Evolutionary conservation across 2,329 filamentous ascomycete genomes (phyloP).

Genomic region (Cladosporium sp.): DNA sequence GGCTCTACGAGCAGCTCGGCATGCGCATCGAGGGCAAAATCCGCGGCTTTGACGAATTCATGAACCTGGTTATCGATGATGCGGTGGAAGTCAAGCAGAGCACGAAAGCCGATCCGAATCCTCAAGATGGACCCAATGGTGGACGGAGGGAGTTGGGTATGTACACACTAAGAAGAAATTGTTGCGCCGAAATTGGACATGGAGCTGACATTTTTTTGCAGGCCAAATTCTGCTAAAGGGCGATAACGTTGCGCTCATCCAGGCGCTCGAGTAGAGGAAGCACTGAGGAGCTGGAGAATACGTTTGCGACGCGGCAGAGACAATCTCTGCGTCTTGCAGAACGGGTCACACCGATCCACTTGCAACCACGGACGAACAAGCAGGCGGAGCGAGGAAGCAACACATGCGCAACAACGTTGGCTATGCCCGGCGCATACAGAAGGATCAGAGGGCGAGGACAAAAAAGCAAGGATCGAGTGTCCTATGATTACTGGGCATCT

Average conservation of each 20-base stretch:
- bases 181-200: slow-evolving; percentile 11
- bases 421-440: not conserved
- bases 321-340: not conserved
- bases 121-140: slow-evolving; percentile 71
- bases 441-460: not conserved
- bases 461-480: too few species aligned
- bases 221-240: slow-evolving; percentile 84
- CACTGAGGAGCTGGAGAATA: not conserved
- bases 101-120: slow-evolving; percentile 69
- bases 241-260: slow-evolving; percentile 82
- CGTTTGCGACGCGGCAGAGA: not conserved
- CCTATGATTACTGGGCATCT: not conserved
- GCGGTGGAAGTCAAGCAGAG: slow-evolving; percentile 85
- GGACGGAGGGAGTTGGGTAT: slow-evolving; percentile 74
- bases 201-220: slow-evolving; percentile 31
- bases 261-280: slow-evolving; percentile 25
- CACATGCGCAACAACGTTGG: not conserved
- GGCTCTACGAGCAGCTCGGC: slow-evolving; percentile 93
- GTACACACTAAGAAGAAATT: slow-evolving; percentile 22
- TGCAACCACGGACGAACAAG: not conserved
- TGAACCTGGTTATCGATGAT: slow-evolving; percentile 96
- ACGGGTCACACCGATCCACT: not conserved
- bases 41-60: slow-evolving; percentile 96
- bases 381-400: not conserved
- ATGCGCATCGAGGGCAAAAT: slow-evolving; percentile 97